Percentiles rank a stretch among this genome's conserved stretches.
These are phyloP conservation scores for Collybiopsis confluens DNA, from an alignment of 768 basidiomycete species.

Conservation along the genomic window DNA sequence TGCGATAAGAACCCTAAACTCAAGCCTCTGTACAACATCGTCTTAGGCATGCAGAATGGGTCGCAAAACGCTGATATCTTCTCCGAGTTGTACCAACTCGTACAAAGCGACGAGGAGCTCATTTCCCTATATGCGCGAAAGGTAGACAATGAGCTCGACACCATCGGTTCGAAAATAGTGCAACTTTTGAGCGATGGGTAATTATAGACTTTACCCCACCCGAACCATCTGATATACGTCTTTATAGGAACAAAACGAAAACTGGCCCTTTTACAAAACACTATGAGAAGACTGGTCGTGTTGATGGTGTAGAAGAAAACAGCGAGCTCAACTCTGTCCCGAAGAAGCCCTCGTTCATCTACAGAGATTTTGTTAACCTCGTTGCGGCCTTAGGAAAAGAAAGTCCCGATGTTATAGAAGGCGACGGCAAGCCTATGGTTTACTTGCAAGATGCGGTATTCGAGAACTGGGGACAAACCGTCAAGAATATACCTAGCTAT, in stretches of 20 bases:
- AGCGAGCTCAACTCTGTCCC: background rate
- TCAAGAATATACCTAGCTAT: background rate
- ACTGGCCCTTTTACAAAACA: no score
- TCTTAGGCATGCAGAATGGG: background rate
- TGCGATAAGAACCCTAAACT: background rate
- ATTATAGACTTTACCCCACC: background rate
- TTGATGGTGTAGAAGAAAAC: background rate
- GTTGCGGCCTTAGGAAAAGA: background rate
- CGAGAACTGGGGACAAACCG: background rate
- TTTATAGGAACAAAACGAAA: background rate
- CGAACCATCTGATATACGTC: background rate
- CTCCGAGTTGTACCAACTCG: background rate
- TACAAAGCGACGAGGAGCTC: background rate
- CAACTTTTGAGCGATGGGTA: background rate
- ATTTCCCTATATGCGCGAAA: background rate
- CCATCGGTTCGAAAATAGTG: background rate
- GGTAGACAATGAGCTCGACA: background rate
- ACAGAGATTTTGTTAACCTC: background rate
- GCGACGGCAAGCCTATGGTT: background rate
- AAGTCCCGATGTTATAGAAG: background rate
- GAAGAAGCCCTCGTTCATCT: background rate
- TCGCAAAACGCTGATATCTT: background rate
- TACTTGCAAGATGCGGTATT: background rate
- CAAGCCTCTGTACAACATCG: background rate
- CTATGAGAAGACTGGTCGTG: background rate